phyloP scores from a whole-genome alignment of 768 basidiomycete species.

The Plicaturopsis crispa region DNA sequence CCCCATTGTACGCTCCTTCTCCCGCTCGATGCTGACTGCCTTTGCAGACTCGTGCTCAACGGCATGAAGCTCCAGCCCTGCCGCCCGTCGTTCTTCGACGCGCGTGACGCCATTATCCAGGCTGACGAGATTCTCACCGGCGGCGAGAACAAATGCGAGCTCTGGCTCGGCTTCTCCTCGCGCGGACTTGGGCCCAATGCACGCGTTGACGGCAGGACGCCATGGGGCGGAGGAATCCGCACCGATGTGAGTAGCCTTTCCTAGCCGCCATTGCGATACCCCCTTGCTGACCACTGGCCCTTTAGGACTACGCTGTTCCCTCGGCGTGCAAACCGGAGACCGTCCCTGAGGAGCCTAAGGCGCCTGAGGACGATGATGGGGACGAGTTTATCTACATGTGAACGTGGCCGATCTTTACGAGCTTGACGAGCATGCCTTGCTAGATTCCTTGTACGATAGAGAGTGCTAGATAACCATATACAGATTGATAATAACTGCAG shows the following conservation, averaged over 20 bases:
- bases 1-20: too few species aligned
- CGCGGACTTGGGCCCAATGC: conserved; percentile 82
- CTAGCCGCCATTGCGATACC: not conserved
- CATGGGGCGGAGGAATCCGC: conserved; percentile 91
- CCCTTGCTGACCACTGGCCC: not conserved
- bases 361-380: conserved; percentile 22
- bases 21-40: not conserved
- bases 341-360: conserved; percentile 20
- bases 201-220: conserved; percentile 63
- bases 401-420: too few species aligned
- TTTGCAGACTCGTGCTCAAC: conserved; percentile 63
- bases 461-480: too few species aligned
- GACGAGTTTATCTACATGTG: conserved; percentile 6
- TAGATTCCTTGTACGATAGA: too few species aligned
- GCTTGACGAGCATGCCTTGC: too few species aligned
- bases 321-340: conserved; percentile 27
- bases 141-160: conserved; percentile 84
- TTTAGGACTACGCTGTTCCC: conserved; percentile 35
- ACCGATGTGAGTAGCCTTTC: conserved; percentile 44
- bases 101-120: conserved; percentile 84
- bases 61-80: conserved; percentile 96
- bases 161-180: conserved; percentile 82
- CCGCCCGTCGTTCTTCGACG: conserved; percentile 84
- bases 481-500: too few species aligned
- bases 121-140: conserved; percentile 87